Conservation (phyloP, 805 yeast genomes). For the Suhomyces faveliae region DNA sequence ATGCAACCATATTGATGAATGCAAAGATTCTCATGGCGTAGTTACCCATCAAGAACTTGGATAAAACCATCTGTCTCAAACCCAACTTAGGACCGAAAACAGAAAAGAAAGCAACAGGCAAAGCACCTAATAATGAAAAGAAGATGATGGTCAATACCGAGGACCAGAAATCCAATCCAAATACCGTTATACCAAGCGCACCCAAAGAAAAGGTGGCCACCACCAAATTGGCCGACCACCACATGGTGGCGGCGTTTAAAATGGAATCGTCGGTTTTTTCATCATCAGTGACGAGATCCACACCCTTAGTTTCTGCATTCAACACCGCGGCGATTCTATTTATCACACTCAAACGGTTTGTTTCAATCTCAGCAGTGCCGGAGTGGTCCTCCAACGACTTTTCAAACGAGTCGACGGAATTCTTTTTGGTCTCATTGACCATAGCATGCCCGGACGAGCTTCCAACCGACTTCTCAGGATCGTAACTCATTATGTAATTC, state of each 20-base stretch:
- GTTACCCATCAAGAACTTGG: constrained; percentile 78
- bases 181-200: constrained; percentile 55
- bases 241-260: constrained; percentile 77
- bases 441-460: not conserved
- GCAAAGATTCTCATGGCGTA: constrained; percentile 74
- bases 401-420: constrained; percentile 25
- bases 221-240: constrained; percentile 89
- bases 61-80: constrained; percentile 80
- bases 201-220: constrained; percentile 82
- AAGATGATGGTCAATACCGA: constrained; percentile 64
- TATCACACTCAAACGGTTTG: constrained; percentile 25
- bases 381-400: constrained; percentile 23
- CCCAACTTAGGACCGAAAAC: constrained; percentile 82
- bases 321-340: constrained; percentile 33
- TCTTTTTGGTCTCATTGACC: constrained; percentile 16
- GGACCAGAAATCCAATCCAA: constrained; percentile 72
- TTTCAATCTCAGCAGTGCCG: constrained; percentile 26
- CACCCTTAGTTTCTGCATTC: constrained; percentile 60
- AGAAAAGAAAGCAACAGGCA: constrained; percentile 82
- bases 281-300: constrained; percentile 76
- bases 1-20: constrained; percentile 73
- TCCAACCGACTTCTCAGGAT: constrained; percentile 8
- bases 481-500: constrained; percentile 7
- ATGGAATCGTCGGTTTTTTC: constrained; percentile 69
- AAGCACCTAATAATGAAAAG: constrained; percentile 69